These are phyloP conservation scores for Oenanthe javanica DNA, from an alignment of 140 eudicot genomes.

Conservation along the genomic window DNA sequence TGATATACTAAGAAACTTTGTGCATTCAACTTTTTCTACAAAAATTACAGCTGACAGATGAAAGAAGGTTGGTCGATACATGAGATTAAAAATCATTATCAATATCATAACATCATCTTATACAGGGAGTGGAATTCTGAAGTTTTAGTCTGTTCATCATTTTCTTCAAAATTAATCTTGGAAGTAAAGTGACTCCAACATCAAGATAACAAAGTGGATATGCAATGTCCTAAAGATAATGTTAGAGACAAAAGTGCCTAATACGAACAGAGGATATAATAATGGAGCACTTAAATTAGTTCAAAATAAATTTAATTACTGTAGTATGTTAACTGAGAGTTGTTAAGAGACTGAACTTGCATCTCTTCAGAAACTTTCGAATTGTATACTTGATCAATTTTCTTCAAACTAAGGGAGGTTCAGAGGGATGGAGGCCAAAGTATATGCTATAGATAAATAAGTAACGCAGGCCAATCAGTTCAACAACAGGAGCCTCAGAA, in stretches of 20 bases:
- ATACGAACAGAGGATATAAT: neutral
- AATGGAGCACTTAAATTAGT: neutral
- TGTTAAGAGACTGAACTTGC: neutral
- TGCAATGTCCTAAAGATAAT: neutral
- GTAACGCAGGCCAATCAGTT: neutral
- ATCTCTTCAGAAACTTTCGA: neutral
- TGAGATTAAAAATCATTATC: neutral
- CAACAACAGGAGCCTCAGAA: neutral
- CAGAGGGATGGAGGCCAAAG: neutral
- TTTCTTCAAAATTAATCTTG: neutral
- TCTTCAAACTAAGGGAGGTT: neutral
- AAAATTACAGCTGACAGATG: neutral
- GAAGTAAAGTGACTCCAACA: neutral
- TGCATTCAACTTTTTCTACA: neutral
- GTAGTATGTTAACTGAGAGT: neutral
- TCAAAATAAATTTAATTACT: neutral
- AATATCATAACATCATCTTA: neutral
- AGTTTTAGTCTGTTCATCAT: slow-evolving; percentile 1
- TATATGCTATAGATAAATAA: neutral
- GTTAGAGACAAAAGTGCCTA: neutral
- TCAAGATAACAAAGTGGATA: neutral
- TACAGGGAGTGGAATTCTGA: neutral
- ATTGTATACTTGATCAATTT: neutral
- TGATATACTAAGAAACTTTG: neutral
- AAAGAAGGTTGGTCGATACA: neutral